Base-by-base conservation (phyloP, 2,329 filamentous ascomycete species). In the Ceratocystis variospora region DNA sequence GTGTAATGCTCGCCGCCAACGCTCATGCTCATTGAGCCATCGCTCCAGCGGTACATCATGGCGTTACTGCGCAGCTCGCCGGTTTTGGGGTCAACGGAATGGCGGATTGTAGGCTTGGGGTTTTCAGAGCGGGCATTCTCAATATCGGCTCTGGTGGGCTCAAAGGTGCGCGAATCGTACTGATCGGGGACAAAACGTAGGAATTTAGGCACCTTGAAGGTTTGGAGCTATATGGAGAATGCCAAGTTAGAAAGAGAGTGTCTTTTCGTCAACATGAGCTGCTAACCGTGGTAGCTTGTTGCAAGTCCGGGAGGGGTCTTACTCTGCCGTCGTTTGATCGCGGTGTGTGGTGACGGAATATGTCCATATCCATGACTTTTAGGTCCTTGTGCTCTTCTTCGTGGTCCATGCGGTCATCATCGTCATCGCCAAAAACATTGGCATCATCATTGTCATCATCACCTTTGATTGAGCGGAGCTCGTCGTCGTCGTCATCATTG, bases 1-100 rank as follows among this genome's bases (percentile, higher is more conserved):
- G 90, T 87, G 77, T 87, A 92, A 71, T 92, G 88, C 69, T 86
- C 84, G 68, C 84, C 85, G 15, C 88, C 89, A 28, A 92, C 79
- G n/a, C 87, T 83, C 28, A 93, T 78, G 10, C 88, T 91, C 17
- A 89, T 77, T 3, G 87, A 90, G 33, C 89, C 89, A 72, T 93
- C 89, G 68, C 86, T 90, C 89, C 89, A 93, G 70, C 83, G 83
- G 72, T 89, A 83, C 37, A 93, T 77, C 69, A 86, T 82, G 1
- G 89, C 83, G 73, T 93, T 93, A 72, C 88, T 91, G 72, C 88
- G 83, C 12, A 91, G 78, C 68, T 84, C 78, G 62, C 82, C 81
- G 0, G 84, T 87, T n/a, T 80, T 80, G 8, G 84, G 79, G 67
- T 89, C 85, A 71, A 81, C 83, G 65, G 87, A 84, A 76, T 86